These are phyloP conservation scores for Carex sylvatica DNA, from an alignment of 202 grass and related monocot species.

Conservation along the genomic window DNA sequence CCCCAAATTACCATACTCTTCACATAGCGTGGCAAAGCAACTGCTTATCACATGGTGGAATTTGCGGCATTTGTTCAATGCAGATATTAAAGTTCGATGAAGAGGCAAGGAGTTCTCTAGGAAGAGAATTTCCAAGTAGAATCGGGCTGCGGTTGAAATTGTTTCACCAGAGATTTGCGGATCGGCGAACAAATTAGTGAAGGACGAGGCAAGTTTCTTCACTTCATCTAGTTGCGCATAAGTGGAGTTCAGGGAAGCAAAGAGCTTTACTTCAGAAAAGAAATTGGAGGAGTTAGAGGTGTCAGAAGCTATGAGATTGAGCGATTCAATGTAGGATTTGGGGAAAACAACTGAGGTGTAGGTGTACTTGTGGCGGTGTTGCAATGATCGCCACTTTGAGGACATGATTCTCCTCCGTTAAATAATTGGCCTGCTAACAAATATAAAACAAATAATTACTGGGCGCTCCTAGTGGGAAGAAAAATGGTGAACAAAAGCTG, in stretches of 20 bases:
- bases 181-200: constrained; percentile 51
- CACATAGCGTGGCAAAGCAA: constrained; percentile 63
- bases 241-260: constrained; percentile 71
- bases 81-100: constrained; percentile 82
- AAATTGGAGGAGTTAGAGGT: constrained; percentile 35
- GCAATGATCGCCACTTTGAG: constrained; percentile 75
- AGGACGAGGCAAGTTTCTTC: constrained; percentile 68
- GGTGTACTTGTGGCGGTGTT: constrained; percentile 79
- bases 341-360: constrained; percentile 87
- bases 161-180: constrained; percentile 34
- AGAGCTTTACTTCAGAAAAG: constrained; percentile 54
- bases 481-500: neutral
- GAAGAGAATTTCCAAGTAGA: constrained; percentile 92
- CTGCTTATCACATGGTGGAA: constrained; percentile 43
- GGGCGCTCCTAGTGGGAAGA: neutral
- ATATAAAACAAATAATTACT: neutral
- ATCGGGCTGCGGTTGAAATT: constrained; percentile 33
- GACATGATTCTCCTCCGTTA: constrained; percentile 48
- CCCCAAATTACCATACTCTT: constrained; percentile 55
- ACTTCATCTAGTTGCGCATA: constrained; percentile 63
- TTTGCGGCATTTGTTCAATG: constrained; percentile 63
- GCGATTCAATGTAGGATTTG: constrained; percentile 55
- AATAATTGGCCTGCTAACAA: constrained; percentile 10
- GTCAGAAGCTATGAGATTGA: constrained; percentile 35
- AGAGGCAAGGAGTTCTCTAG: constrained; percentile 84